Percentiles rank a stretch among this genome's conserved stretches.
These are phyloP conservation scores for thale cress (Arabidopsis thaliana) DNA, from an alignment of 345 rosid species.

Conservation along the genomic window TAIR10.1 NC_003075.7:12664501-12665000, in stretches of 20 bases:
- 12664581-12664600: slow-evolving; percentile 63
- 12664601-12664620: slow-evolving; percentile 87
- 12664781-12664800: slow-evolving; percentile 10
- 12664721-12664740: slow-evolving; percentile 75
- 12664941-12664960: background rate
- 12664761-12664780: slow-evolving; percentile 98
- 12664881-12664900: background rate
- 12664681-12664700: slow-evolving; percentile 63
- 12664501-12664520: slow-evolving; percentile 1
- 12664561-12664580: slow-evolving; percentile 81
- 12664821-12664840: background rate
- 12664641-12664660: slow-evolving; percentile 75
- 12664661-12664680: slow-evolving; percentile 81
- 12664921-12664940: background rate
- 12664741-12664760: slow-evolving; percentile 82
- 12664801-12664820: background rate
- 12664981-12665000: background rate
- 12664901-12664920: background rate
- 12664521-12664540: slow-evolving; percentile 15
- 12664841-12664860: background rate
- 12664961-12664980: slow-evolving; percentile 4
- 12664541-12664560: slow-evolving; percentile 70
- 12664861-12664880: background rate
- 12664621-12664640: slow-evolving; percentile 77
- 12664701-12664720: slow-evolving; percentile 74